Base-by-base conservation (phyloP, 2,329 filamentous ascomycete genomes). In the Cladosporium oxysporum region DNA sequence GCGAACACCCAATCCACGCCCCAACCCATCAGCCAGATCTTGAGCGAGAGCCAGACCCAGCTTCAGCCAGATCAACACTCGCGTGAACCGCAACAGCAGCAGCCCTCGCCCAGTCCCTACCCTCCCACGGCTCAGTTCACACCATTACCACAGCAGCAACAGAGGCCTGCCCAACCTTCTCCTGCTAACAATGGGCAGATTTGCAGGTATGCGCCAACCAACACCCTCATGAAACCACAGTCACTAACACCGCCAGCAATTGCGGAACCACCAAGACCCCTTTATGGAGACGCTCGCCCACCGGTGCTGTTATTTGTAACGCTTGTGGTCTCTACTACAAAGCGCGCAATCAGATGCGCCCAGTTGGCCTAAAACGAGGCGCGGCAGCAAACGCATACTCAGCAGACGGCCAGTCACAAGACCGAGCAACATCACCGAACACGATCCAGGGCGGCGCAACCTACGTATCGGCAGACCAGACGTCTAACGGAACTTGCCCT, bases 261-360 rank as follows among this genome's bases (percentile, higher is more conserved):
- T 99, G 95, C 77, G 90, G 90, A 66, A 98, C 95, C 18, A 97
- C 93, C 62, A 89, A 91, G 77, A 99, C 95, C 57, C 95, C 95
- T 28, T 81, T 99, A 44, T 99, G 95, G 95, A 88, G 95, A 76
- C 88, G 95, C 74, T 97, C 94, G 18, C 94, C 94, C 0, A 89
- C 93, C 73, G 95, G 95, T 33, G 91, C 92, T 64, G 97, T 93
- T 31, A 98, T 99, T 67, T 99, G 95, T 81, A 99, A 99, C 79
- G 95, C 95, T 6, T 99, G 95, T 75, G 95, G 95, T 50, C 84
- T 99, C 18, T 99, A 99, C 78, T 84, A 92, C 69, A 98, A 98
- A 78, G 93, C 94, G 11, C 88, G 95, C 71, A 98, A 98, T 76
- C 91, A 94, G 68, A 88, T 92, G 72, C 88, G 95, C 60, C 95